Evolutionary conservation across 108 stramenopile genomes (phyloP), one percentile per base, ranked within the genome.

Genomic region (Discostella pseudostelligera): DNA sequence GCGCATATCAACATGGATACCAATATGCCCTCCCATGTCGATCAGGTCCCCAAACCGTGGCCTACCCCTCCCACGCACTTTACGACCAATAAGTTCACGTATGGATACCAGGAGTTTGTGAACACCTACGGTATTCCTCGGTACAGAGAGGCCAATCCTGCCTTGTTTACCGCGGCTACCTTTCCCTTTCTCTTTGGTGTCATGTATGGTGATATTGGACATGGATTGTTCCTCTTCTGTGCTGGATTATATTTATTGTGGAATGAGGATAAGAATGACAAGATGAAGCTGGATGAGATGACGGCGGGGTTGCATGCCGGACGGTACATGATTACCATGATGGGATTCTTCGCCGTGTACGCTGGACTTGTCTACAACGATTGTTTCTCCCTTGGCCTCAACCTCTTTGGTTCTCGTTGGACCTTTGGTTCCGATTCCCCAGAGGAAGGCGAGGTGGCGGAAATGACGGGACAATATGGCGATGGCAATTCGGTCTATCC

Each of bases 121-220:
- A 94, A 99, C 81, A 99, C 98, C 17, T 99, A 98, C 59, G 97
- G 98, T 80, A 93, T 97, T 51, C 97, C 98, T 16, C 83, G 97
- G 57, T 99, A 99, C 83, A 87, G 92, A 42, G 98, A 99, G 83
- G 95, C 93, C 62, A 99, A 99, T 77, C 98, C 98, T 20, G 98
- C 98, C 11, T 82, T 99, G 37, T 98, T 97, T 76, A 97, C 98
- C 14, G 95, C 96, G 24, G 96, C 95, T 4, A 97, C 97, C 14
- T 99, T 99, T 84, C 98, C 98, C 50, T 99, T 99, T 84, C 76
- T 98, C 59, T 99, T 97, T 61, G 97, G 96, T 50, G 96, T 98
- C 68, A 99, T 98, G 98, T 99, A 96, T 70, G 98, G 98, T 56
- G 98, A 99, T 80, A 92, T 98, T 39, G 98, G 98, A 8, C 98